phyloP scores from a whole-genome alignment of 306 rosid genomes.

The Canavalia gladiata region DNA sequence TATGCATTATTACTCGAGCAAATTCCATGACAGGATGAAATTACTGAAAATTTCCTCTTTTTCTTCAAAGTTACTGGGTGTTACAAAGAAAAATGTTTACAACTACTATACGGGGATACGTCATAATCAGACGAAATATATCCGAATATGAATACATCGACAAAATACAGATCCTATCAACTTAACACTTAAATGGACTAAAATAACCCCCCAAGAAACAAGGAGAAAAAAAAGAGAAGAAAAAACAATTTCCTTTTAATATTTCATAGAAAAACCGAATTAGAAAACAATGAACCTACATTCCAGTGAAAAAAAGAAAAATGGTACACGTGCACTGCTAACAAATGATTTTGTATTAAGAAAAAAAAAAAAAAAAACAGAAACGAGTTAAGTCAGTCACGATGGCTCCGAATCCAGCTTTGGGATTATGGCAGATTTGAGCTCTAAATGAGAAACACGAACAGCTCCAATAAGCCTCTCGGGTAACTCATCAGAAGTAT shows the following conservation, averaged over 20 bases:
- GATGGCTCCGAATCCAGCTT: slow-evolving; percentile 79
- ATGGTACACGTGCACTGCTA: slow-evolving; percentile 57
- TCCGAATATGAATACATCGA: slow-evolving; percentile 24
- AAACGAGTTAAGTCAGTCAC: slow-evolving; percentile 47
- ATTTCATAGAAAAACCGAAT: slow-evolving; percentile 49
- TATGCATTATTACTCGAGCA: neutral
- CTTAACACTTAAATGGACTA: slow-evolving; percentile 46
- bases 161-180: slow-evolving; percentile 46
- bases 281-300: slow-evolving; percentile 54
- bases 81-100: slow-evolving; percentile 13
- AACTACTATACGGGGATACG: slow-evolving; percentile 34
- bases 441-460: slow-evolving; percentile 88
- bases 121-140: slow-evolving; percentile 42
- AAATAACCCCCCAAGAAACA: neutral
- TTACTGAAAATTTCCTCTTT: slow-evolving; percentile 5
- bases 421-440: slow-evolving; percentile 77
- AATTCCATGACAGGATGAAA: slow-evolving; percentile 29
- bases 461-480: slow-evolving; percentile 97
- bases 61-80: slow-evolving; percentile 1
- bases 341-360: slow-evolving; percentile 62
- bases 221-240: neutral
- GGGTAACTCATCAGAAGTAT: slow-evolving; percentile 86
- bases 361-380: slow-evolving; percentile 40
- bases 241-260: slow-evolving; percentile 20
- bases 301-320: slow-evolving; percentile 54